phyloP scores from a whole-genome alignment of 768 basidiomycete species.

The Lactarius evosmus region DNA sequence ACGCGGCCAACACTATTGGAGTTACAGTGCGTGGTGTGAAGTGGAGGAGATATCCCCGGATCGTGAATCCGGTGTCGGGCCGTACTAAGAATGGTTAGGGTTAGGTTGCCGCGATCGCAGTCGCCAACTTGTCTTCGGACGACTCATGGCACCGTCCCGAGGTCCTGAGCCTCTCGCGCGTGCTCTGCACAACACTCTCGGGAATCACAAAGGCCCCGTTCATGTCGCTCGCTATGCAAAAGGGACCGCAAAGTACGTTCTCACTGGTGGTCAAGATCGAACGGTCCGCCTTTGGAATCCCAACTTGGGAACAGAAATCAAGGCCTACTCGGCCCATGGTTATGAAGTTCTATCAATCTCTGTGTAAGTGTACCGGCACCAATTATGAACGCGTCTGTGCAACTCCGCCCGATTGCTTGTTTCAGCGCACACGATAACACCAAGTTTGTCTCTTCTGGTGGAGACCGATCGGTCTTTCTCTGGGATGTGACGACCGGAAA shows the following conservation, averaged over 20 bases:
- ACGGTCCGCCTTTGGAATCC: constrained; percentile 92
- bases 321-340: constrained; percentile 86
- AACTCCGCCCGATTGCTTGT: constrained; percentile 5
- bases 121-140: neutral
- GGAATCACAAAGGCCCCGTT: constrained; percentile 76
- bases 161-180: constrained; percentile 52
- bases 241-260: constrained; percentile 80
- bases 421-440: constrained; percentile 87
- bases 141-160: constrained; percentile 36
- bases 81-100: neutral
- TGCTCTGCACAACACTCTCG: constrained; percentile 58
- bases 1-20: neutral
- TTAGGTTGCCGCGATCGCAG: too few species aligned
- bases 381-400: neutral
- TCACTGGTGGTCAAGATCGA: constrained; percentile 93
- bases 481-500: constrained; percentile 94
- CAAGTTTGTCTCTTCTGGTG: constrained; percentile 90
- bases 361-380: constrained; percentile 55
- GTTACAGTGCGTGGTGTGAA: neutral
- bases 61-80: neutral
- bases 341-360: constrained; percentile 92
- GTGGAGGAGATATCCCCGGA: neutral
- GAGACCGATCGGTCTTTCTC: constrained; percentile 87
- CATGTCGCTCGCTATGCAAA: constrained; percentile 91
- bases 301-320: constrained; percentile 80